phyloP scores from a whole-genome alignment of 2,329 filamentous ascomycete species.

The Calonectria ilicicola region DNA sequence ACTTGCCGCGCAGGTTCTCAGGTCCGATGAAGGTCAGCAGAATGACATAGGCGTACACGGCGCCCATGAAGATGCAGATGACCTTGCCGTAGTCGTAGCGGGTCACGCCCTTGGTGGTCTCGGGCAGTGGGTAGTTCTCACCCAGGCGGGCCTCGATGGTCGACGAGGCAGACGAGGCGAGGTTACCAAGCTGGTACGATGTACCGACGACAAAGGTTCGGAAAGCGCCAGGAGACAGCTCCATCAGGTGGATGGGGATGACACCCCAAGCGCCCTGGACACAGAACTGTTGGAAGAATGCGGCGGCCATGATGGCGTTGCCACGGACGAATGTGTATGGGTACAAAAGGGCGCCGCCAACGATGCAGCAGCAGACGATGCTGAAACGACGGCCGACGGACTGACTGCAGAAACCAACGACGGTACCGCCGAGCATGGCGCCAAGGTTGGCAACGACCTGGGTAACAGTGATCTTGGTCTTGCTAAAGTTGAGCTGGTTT shows the following conservation, averaged over 20 bases:
- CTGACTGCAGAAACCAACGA: slow-evolving; percentile 76
- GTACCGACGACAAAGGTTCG: slow-evolving; percentile 81
- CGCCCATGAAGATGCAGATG: slow-evolving; percentile 92
- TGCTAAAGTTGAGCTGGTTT: slow-evolving; percentile 65
- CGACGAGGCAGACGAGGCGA: slow-evolving; percentile 75
- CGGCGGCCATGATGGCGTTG: slow-evolving; percentile 77
- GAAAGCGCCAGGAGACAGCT: slow-evolving; percentile 78
- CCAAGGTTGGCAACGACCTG: slow-evolving; percentile 80
- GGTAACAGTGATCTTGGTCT: slow-evolving; percentile 73
- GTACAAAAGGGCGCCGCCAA: slow-evolving; percentile 83
- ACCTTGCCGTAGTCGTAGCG: slow-evolving; percentile 84
- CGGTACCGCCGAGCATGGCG: slow-evolving; percentile 75
- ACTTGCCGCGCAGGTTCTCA: slow-evolving; percentile 63
- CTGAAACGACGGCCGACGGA: slow-evolving; percentile 76
- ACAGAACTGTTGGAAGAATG: slow-evolving; percentile 87
- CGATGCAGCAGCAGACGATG: slow-evolving; percentile 72
- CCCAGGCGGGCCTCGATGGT: slow-evolving; percentile 84
- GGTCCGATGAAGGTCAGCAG: slow-evolving; percentile 73
- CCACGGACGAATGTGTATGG: slow-evolving; percentile 80
- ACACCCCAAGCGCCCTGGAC: slow-evolving; percentile 83
- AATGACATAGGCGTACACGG: slow-evolving; percentile 76
- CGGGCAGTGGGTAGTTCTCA: slow-evolving; percentile 77
- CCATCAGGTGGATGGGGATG: slow-evolving; percentile 83
- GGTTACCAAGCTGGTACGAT: slow-evolving; percentile 82
- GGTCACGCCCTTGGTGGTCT: slow-evolving; percentile 58